phyloP scores from a whole-genome alignment of 495 filamentous ascomycete species.

The Opeltia flavorubescens region DNA sequence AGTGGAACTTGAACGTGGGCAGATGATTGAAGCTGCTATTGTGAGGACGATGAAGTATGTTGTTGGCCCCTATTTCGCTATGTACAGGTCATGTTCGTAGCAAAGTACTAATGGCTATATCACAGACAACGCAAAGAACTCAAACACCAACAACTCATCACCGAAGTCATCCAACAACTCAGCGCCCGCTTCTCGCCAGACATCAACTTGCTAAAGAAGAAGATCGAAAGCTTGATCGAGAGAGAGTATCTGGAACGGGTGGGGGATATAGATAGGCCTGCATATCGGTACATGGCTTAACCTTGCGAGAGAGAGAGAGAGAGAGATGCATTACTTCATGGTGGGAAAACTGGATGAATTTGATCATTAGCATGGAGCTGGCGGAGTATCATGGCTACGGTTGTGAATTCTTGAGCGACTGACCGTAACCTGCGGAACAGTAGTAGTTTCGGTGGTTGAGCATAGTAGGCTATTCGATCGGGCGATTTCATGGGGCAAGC shows the following conservation, averaged over 20 bases:
- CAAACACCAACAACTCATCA: constrained; percentile 64
- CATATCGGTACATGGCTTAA: constrained; percentile 67
- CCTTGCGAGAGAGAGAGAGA: neutral
- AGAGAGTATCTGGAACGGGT: constrained; percentile 89
- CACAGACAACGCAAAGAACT: constrained; percentile 78
- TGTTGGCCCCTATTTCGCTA: neutral
- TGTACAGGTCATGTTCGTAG: neutral
- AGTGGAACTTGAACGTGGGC: constrained; percentile 63
- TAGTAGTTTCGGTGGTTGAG: too few relatives aligned
- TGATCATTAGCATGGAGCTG: constrained; percentile 5
- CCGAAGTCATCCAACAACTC: constrained; percentile 73
- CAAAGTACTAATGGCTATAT: constrained; percentile 5
- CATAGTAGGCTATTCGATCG: too few relatives aligned
- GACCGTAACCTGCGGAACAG: too few relatives aligned
- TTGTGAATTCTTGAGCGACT: too few relatives aligned
- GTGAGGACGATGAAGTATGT: constrained; percentile 94
- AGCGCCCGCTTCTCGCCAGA: constrained; percentile 75
- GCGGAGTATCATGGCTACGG: neutral
- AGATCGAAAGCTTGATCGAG: constrained; percentile 85
- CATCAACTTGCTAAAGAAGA: constrained; percentile 77
- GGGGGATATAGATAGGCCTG: constrained; percentile 48
- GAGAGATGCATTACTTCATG: neutral
- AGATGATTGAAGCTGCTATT: constrained; percentile 74
- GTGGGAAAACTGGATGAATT: neutral
- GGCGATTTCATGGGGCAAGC: too few relatives aligned